Evolutionary conservation across 176 grass and related monocot species (phyloP), one percentile per base, ranked within the genome.

Genomic region (Stipa capillata): DNA sequence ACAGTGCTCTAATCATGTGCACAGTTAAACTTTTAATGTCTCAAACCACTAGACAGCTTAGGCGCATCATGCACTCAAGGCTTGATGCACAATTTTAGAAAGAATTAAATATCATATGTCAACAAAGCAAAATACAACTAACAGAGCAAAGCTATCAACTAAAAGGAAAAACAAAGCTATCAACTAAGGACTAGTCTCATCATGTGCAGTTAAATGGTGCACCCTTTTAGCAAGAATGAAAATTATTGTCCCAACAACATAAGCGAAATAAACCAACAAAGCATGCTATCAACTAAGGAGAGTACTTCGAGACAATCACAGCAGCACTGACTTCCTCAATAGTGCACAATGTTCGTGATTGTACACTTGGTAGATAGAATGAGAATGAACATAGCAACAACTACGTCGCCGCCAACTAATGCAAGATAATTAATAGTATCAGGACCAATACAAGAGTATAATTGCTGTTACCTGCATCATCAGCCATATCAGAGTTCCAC

Each of bases 401-500:
- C 24, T 23, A 69, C 29, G 40, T 7, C 6, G 2, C 21, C 15
- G 23, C n/a, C n/a, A n/a, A n/a, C n/a, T n/a, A n/a, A n/a, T n/a
- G n/a, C n/a, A n/a, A n/a, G n/a, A 69, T 9, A 69, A 1, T 4
- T 69, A 33, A 71, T 27, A 71, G 6, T 28, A 80, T 53, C 24
- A 27, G 18, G 8, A 20, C 8, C 40, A 37, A 25, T 50, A 23
- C 23, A 79, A 51, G 37, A 80, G 47, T 7, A 25, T 18, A 52
- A 41, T 74, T n/a, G 29, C 17, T 31, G 28, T 58, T 88, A 88
- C 89, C 89, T 83, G 85, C 78, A 62, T 85, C 89, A 52, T 91
- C 89, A 47, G 78, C 72, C 54, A 88, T 82, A 64, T 91, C 89
- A 42, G 82, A 82, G 31, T 85, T 91, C 89, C 89, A 91, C n/a